Base-by-base conservation (phyloP, 176 grass and related monocot genomes). In the Oryza meridionalis region DNA sequence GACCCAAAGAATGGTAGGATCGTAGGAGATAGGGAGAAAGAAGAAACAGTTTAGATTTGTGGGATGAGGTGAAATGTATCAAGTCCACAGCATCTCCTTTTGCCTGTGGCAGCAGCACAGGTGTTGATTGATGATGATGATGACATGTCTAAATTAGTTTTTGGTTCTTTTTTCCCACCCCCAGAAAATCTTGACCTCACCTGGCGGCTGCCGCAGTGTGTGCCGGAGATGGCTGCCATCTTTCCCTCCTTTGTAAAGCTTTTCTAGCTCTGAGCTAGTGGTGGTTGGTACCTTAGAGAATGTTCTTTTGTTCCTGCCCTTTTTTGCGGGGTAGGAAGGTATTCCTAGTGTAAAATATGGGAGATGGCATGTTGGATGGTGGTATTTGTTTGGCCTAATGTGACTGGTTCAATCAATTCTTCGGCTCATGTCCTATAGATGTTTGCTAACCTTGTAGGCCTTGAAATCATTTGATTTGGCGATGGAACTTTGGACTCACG, bases 271-370 rank as follows among this genome's bases (percentile, higher is more conserved):
- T 35, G 40, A 84, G 76, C 43, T 80, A 70, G 83, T 84, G 73
- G 29, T 79, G 75, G 53, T 55, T 58, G 53, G 79, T 78, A 78
- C 74, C 80, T 76, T 90, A 76, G 80, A 86, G 73, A 61, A 82
- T 66, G 58, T 77, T 27, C 7, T 4, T 90, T 76, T 32, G 26
- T 80, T 70, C 80, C 69, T 77, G 84, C 74, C 15, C 69, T 21
- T 50, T 74, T 75, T 47, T 55, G 26, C 4, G 74, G 29, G 61
- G 80, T 35, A 62, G 43, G 80, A 35, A 50, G 43, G 17, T 58
- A 83, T 79, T 83, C 83, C 50, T 92, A 89, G 83, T 92, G 86
- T 86, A 89, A 86, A 86, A 72, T 86, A 85, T 88, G 90, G 40
- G n/a, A n/a, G n/a, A 40, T 75, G 78, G 70, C 63, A 63, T 92